Conservation (phyloP, 352 stramenopile genomes). For the Saprolegnia diclina region DNA sequence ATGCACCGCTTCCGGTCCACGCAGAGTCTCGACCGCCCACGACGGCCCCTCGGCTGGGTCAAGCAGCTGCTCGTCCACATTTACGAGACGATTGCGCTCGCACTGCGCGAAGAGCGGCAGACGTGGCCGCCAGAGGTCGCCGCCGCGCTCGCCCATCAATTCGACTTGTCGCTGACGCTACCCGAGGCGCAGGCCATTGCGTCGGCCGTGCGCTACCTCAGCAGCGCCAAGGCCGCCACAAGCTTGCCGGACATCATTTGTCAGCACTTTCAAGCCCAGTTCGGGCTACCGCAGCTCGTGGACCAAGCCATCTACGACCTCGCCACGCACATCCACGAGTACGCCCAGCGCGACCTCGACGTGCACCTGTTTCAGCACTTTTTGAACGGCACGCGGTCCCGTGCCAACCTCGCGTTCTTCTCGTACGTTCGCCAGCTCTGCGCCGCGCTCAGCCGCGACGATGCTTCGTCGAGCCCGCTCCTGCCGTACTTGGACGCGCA, state of each 20-base stretch:
- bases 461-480: slow-evolving; percentile 6
- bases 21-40: background rate
- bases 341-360: slow-evolving; percentile 44
- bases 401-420: slow-evolving; percentile 59
- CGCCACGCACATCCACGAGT: slow-evolving; percentile 32
- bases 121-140: background rate
- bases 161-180: slow-evolving; percentile 1
- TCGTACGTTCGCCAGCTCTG: slow-evolving; percentile 37
- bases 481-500: background rate
- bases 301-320: slow-evolving; percentile 40
- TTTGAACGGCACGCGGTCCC: slow-evolving; percentile 39
- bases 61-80: slow-evolving; percentile 11
- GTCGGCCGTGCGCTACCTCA: background rate
- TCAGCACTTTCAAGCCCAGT: slow-evolving; percentile 62
- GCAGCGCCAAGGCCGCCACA: background rate
- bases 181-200: background rate
- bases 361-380: slow-evolving; percentile 57
- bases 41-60: slow-evolving; percentile 1
- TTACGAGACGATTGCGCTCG: background rate
- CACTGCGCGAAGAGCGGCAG: background rate
- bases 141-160: background rate
- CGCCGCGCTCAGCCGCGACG: background rate
- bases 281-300: slow-evolving; percentile 50
- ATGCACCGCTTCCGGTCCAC: background rate
- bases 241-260: slow-evolving; percentile 27